phyloP scores from a whole-genome alignment of 2,329 filamentous ascomycete genomes.

The Colletotrichum limetticola region DNA sequence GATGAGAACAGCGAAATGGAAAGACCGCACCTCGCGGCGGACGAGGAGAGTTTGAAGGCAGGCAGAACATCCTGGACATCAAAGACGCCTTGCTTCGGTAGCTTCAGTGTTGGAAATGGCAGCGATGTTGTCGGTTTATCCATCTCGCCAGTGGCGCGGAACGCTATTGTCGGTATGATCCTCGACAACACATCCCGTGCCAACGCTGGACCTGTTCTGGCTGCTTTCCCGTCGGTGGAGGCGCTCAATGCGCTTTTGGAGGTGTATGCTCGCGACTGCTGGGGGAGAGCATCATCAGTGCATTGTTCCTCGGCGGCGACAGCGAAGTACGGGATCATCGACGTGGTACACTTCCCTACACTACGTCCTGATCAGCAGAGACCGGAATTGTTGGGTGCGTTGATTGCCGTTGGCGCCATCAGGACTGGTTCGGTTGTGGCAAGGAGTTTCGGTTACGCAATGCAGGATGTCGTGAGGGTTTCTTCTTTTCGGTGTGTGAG shows the following conservation, averaged over 20 bases:
- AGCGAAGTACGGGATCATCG: not conserved
- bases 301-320: not conserved
- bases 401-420: not conserved
- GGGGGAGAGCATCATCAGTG: not conserved
- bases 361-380: not conserved
- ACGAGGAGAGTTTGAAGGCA: not conserved
- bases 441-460: not conserved
- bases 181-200: not conserved
- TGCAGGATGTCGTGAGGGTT: conserved; percentile 14
- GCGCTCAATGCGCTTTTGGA: not conserved
- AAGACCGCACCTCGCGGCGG: not conserved
- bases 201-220: not conserved
- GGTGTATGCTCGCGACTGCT: not conserved
- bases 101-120: not conserved
- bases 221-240: not conserved
- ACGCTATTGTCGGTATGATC: conserved; percentile 13
- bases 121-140: not conserved
- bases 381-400: not conserved
- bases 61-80: not conserved
- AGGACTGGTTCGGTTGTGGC: not conserved
- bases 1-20: conserved; percentile 6
- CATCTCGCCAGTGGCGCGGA: not conserved
- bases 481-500: conserved; percentile 6
- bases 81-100: too few relatives aligned
- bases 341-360: conserved; percentile 14